Evolutionary conservation across 179 eudicot genomes (phyloP).

Genomic region (Silene vulgaris): DNA sequence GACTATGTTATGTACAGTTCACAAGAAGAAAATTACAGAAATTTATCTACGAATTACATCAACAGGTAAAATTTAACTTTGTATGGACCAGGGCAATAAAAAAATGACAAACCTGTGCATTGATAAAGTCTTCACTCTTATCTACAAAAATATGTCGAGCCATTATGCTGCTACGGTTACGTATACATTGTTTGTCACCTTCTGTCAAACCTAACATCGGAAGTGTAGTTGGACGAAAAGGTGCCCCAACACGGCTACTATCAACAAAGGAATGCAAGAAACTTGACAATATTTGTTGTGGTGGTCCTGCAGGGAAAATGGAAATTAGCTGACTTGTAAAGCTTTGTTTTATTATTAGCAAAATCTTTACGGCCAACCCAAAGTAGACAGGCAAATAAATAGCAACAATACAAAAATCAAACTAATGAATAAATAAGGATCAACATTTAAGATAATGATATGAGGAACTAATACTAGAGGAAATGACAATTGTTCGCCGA

Average conservation of each 20-base stretch:
- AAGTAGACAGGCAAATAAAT: neutral
- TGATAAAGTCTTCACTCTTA: conserved; percentile 82
- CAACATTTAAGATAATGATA: too few relatives aligned
- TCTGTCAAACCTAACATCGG: conserved; percentile 82
- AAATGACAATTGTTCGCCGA: too few relatives aligned
- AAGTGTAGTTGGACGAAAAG: conserved; percentile 68
- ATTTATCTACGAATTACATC: neutral
- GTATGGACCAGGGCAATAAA: neutral
- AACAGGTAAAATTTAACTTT: neutral
- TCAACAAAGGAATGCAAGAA: conserved; percentile 87
- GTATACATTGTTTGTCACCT: conserved; percentile 91
- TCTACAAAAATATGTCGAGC: conserved; percentile 91
- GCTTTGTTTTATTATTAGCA: neutral
- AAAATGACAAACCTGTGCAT: conserved; percentile 59
- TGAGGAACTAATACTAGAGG: too few relatives aligned
- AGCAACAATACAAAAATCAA: neutral
- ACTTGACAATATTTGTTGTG: conserved; percentile 79
- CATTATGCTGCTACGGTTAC: conserved; percentile 94
- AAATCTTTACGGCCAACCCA: neutral
- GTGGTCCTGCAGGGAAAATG: conserved; percentile 64
- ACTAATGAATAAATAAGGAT: neutral
- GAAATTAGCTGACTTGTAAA: conserved; percentile 1
- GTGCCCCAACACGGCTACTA: conserved; percentile 62
- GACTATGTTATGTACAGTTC: neutral
- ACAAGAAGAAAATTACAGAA: conserved; percentile 4